Evolutionary conservation across 2,329 filamentous ascomycete species (phyloP), one percentile per base, ranked within the genome.

Genomic region (Cadophora gregata): DNA sequence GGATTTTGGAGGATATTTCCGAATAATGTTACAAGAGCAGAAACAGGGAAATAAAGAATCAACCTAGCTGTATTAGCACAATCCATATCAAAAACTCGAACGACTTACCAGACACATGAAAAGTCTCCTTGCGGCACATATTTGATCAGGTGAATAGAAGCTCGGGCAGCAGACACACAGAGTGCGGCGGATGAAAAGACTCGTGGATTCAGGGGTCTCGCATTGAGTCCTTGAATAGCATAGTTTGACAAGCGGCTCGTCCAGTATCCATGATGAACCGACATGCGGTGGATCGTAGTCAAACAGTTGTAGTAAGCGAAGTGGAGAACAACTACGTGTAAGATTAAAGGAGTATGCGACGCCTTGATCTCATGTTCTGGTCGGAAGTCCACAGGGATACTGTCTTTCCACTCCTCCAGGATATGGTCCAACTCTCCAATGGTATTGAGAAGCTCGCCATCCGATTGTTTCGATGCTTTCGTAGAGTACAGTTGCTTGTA

Each of bases 251-350:
- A 81, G 45, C 96, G 88, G 75, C 93, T 97, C 0, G 95, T 98
- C 96, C 96, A 99, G 80, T 97, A 97, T 16, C 96, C 96, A 77
- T 97, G 94, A 74, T 98, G 96, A 33, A 98, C 92, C 50, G 93
- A 97, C 96, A 98, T 99, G 61, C 96, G 92, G 78, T 99, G 96
- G 70, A 99, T 97, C 0, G 96, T 99, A 0, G 95, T 97, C 61
- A 99, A 81, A 74, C 94, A 97, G 78, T 99, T 99, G 82, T 98
- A 98, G 79, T 99, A 99, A 1, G 93, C 90, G 75, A 99, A 96
- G 78, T 99, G 96, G 66, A 99, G 82, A 77, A 97, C 93, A 68
- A 97, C 94, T 62, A 99, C 88, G 71, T 98, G 95, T 24, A 99
- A 83, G 24, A 98, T 94, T n/a, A 98, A 84, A 0, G 95, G 94